Conservation (phyloP, 768 basidiomycete genomes). For the Tulasnella calospora region DNA sequence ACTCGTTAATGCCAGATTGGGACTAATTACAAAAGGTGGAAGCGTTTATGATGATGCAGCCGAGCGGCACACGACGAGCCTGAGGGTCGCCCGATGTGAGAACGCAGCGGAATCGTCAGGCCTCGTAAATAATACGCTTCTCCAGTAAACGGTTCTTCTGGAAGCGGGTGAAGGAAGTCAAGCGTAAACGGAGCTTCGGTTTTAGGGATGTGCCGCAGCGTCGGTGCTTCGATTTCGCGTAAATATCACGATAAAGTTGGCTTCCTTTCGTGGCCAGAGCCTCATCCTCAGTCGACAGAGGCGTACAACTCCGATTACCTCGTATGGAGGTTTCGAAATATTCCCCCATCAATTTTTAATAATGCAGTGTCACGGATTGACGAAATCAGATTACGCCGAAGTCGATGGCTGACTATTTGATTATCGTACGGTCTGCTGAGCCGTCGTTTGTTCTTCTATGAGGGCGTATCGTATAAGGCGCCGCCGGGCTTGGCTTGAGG, state of each 20-base stretch:
- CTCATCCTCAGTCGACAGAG: background rate
- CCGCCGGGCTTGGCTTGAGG: background rate
- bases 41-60: no score
- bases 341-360: background rate
- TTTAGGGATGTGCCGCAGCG: background rate
- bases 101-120: no score
- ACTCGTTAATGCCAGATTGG: no score
- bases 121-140: no score
- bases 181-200: no score
- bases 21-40: no score
- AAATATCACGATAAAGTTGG: background rate
- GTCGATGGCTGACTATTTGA: background rate
- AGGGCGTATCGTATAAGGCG: background rate
- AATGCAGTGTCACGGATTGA: background rate
- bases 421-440: background rate
- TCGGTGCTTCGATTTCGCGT: background rate
- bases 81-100: no score
- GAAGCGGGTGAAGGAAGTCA: no score
- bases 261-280: background rate
- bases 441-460: background rate
- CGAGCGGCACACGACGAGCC: no score
- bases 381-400: background rate
- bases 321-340: background rate
- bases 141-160: no score
- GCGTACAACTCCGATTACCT: background rate